Conservation (phyloP, 106 monocot genomes). For the Dioscorea dumetorum region DNA sequence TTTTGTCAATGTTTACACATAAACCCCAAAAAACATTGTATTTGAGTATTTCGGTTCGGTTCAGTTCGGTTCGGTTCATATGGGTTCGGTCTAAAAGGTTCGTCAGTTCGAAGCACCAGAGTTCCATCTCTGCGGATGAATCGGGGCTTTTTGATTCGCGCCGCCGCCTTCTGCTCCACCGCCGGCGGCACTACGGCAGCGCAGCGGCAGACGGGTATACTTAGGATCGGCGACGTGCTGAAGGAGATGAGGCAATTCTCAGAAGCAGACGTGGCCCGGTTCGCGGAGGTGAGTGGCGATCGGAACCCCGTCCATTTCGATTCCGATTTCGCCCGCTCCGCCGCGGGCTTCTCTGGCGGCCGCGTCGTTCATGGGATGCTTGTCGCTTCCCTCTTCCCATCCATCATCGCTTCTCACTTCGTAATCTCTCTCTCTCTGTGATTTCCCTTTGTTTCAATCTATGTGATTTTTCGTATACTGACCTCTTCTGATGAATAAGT, state of each 20-base stretch:
- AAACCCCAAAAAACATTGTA: neutral
- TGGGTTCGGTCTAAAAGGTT: neutral
- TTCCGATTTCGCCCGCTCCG: conserved; percentile 27
- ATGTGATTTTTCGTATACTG: neutral
- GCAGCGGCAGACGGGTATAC: neutral
- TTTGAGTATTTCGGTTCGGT: neutral
- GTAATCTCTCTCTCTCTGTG: conserved; percentile 23
- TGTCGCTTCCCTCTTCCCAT: conserved; percentile 80
- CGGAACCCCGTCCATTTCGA: conserved; percentile 71
- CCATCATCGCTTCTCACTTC: conserved; percentile 67
- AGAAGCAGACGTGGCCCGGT: conserved; percentile 43
- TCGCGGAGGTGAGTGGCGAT: conserved; percentile 57
- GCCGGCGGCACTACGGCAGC: neutral
- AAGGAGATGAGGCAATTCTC: conserved; percentile 38
- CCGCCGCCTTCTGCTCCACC: neutral
- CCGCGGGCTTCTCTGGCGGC: conserved; percentile 53
- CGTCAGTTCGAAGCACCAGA: neutral
- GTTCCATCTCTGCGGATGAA: too few relatives aligned
- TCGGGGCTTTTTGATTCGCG: neutral
- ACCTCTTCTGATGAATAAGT: neutral
- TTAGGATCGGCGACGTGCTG: conserved; percentile 48
- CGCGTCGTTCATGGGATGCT: conserved; percentile 86
- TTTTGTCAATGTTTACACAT: neutral
- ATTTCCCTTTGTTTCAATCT: neutral
- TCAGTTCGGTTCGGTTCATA: neutral